Evolutionary conservation across 2,329 filamentous ascomycete genomes (phyloP).

Genomic region (Diaporthe nobilis): DNA sequence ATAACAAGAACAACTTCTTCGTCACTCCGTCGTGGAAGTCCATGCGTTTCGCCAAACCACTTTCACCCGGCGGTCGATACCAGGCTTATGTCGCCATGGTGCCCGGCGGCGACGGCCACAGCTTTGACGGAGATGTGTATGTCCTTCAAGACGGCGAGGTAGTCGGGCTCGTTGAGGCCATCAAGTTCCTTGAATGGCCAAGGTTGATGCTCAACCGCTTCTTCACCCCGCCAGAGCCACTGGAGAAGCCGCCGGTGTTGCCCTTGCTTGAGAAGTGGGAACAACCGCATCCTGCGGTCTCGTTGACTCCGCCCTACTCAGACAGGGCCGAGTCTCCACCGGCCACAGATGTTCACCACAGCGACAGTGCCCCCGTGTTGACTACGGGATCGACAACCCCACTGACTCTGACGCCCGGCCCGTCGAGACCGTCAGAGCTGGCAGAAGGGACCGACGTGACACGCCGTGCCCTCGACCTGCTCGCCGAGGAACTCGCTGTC

Average conservation of each 20-base stretch:
- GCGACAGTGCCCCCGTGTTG: background rate
- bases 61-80: background rate
- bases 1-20: slow-evolving; percentile 26
- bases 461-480: background rate
- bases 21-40: slow-evolving; percentile 14
- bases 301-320: background rate
- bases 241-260: background rate
- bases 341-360: background rate
- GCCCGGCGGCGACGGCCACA: background rate
- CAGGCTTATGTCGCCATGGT: slow-evolving; percentile 4
- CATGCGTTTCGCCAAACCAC: slow-evolving; percentile 12
- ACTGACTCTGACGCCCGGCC: background rate
- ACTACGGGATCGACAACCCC: background rate
- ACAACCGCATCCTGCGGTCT: background rate
- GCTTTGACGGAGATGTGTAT: slow-evolving; percentile 20
- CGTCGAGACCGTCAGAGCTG: background rate
- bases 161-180: background rate
- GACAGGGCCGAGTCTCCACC: background rate
- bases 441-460: background rate
- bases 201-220: slow-evolving; percentile 23
- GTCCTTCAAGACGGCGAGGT: background rate
- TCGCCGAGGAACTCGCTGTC: background rate
- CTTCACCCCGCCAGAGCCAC: slow-evolving; percentile 6
- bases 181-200: slow-evolving; percentile 1
- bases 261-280: background rate